A percentile compares a stretch with the other conserved stretches of the same genome.
Conservation (phyloP, 2,329 filamentous ascomycete genomes). For the Cordyceps cateniannulata region DNA sequence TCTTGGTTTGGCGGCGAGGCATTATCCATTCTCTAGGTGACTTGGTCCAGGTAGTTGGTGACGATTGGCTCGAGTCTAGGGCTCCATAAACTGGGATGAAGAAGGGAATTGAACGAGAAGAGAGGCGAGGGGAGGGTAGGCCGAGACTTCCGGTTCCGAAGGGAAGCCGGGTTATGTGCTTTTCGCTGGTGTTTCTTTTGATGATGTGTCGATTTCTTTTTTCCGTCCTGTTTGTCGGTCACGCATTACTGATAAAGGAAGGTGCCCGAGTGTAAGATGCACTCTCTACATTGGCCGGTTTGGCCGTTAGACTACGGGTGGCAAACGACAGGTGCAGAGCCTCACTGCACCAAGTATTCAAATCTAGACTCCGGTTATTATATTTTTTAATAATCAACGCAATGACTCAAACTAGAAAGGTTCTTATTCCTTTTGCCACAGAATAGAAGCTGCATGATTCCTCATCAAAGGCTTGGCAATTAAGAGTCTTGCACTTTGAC, state of each 20-base stretch:
- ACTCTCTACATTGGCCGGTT: too few relatives aligned
- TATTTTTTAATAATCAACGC: neutral
- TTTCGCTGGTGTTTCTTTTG: neutral
- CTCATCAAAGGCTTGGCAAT: neutral
- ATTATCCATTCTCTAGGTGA: neutral
- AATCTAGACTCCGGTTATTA: neutral
- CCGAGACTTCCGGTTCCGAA: neutral
- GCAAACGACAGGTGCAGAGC: neutral
- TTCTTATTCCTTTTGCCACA: neutral
- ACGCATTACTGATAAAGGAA: neutral
- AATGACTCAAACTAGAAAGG: neutral
- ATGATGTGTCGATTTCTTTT: neutral
- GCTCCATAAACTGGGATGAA: neutral
- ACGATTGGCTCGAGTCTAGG: neutral
- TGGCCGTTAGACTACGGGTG: neutral
- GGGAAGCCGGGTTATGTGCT: neutral
- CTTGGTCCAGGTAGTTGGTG: neutral
- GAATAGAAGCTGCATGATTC: too few relatives aligned
- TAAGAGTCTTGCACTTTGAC: too few relatives aligned
- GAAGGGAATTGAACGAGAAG: neutral
- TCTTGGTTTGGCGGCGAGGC: slow-evolving; percentile 6
- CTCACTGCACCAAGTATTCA: neutral
- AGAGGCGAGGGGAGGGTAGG: neutral
- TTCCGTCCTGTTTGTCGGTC: neutral
- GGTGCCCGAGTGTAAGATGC: too few relatives aligned